Conservation (phyloP, 1,284 basidiomycete species). For the Sanghuangporus sanghuang region DNA sequence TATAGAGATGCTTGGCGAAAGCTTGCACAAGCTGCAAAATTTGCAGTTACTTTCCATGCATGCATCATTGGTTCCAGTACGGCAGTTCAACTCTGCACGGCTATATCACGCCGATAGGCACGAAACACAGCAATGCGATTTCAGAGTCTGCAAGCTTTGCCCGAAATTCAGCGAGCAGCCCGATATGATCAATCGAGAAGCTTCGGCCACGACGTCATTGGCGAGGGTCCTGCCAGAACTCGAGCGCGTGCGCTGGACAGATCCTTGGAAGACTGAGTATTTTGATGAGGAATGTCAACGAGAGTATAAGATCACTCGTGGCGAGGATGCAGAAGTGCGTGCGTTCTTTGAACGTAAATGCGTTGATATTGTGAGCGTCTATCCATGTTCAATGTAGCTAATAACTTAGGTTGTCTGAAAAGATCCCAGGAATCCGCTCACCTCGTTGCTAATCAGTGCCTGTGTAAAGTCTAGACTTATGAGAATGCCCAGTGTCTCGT, state of each 20-base stretch:
- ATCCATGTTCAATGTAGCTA: too few relatives aligned
- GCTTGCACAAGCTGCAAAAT: not conserved
- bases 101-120: not conserved
- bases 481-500: too few relatives aligned
- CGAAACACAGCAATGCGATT: not conserved
- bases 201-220: not conserved
- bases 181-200: not conserved
- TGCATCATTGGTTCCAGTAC: not conserved
- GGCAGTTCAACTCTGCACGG: not conserved
- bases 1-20: not conserved
- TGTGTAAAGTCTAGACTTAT: too few relatives aligned
- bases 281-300: conserved; percentile 9
- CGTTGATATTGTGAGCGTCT: not conserved
- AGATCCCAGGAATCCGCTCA: not conserved
- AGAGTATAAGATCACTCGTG: not conserved
- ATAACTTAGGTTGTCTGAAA: too few relatives aligned
- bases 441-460: not conserved
- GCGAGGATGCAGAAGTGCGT: not conserved
- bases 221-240: not conserved
- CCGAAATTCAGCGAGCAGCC: not conserved
- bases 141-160: not conserved
- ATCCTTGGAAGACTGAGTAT: not conserved
- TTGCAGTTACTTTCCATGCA: not conserved
- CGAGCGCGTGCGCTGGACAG: conserved; percentile 1
- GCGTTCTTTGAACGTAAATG: not conserved